Evolutionary conservation across 805 yeast genomes (phyloP).

Genomic region (Yamadazyma olivae): DNA sequence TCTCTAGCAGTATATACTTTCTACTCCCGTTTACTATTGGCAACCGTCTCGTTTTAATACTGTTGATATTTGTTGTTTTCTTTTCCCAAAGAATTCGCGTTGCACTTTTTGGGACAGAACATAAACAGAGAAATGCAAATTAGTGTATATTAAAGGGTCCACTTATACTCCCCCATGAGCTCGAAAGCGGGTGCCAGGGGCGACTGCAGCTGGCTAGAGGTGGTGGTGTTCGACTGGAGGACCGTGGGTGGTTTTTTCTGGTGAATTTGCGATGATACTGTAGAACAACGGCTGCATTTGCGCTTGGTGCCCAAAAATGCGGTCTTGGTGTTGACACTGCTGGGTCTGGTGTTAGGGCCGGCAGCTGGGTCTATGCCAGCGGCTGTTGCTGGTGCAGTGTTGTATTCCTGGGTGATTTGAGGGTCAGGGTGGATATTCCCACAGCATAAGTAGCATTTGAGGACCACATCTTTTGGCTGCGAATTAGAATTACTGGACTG

Average conservation of each 20-base stretch:
- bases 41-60: too few species aligned
- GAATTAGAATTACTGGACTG: too few species aligned
- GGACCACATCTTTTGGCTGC: neutral
- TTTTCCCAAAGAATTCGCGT: constrained; percentile 4
- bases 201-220: too few species aligned
- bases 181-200: neutral
- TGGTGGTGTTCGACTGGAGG: too few species aligned
- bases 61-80: neutral
- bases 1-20: too few species aligned
- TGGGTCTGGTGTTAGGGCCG: too few species aligned
- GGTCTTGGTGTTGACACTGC: too few species aligned
- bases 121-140: constrained; percentile 10
- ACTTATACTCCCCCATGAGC: constrained; percentile 29
- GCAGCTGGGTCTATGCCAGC: neutral
- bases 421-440: too few species aligned
- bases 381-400: neutral
- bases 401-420: too few species aligned
- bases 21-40: too few species aligned
- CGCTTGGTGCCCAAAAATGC: too few species aligned
- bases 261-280: neutral
- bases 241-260: too few species aligned
- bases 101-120: constrained; percentile 6
- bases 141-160: constrained; percentile 25
- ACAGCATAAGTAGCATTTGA: constrained; percentile 14
- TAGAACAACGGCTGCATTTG: constrained; percentile 1